Percentiles rank a stretch among this genome's conserved stretches.
Evolutionary conservation across 2,329 filamentous ascomycete species (phyloP).

Genomic region (Gnomoniopsis sp.): DNA sequence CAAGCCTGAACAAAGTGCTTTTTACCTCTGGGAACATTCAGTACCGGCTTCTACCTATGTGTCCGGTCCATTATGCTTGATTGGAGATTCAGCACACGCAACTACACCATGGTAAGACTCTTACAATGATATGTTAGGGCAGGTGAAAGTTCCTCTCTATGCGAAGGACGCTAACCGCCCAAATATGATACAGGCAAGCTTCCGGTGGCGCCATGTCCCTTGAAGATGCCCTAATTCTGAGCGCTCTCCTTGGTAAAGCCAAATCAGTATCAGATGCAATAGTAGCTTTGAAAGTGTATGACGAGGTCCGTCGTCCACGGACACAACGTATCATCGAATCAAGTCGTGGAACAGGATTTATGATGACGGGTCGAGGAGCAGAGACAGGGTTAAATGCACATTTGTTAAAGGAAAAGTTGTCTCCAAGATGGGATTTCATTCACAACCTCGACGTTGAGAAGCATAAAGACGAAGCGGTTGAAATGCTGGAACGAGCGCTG

Average conservation of each 20-base stretch:
- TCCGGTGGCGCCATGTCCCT: background rate
- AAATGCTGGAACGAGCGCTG: background rate
- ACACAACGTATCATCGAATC: background rate
- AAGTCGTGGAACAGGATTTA: background rate
- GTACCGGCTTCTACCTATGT: conserved; percentile 18
- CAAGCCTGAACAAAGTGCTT: conserved; percentile 17
- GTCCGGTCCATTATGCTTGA: conserved; percentile 21
- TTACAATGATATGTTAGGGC: background rate
- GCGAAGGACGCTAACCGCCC: background rate
- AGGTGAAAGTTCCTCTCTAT: background rate
- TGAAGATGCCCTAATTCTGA: background rate
- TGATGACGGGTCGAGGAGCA: background rate
- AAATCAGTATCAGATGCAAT: background rate
- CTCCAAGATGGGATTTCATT: background rate
- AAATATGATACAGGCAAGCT: background rate
- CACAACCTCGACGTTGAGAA: background rate
- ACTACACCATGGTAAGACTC: conserved; percentile 2
- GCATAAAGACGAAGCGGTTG: background rate
- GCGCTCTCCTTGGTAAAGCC: background rate
- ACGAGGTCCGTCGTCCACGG: background rate
- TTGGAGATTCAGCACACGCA: conserved; percentile 19
- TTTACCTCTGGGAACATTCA: conserved; percentile 26
- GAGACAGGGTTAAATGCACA: background rate
- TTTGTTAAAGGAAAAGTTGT: background rate
- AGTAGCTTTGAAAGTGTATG: background rate